Evolutionary conservation across 192 early-diverging fungal species (phyloP).

Genomic region (Spizellomyces sp.): DNA sequence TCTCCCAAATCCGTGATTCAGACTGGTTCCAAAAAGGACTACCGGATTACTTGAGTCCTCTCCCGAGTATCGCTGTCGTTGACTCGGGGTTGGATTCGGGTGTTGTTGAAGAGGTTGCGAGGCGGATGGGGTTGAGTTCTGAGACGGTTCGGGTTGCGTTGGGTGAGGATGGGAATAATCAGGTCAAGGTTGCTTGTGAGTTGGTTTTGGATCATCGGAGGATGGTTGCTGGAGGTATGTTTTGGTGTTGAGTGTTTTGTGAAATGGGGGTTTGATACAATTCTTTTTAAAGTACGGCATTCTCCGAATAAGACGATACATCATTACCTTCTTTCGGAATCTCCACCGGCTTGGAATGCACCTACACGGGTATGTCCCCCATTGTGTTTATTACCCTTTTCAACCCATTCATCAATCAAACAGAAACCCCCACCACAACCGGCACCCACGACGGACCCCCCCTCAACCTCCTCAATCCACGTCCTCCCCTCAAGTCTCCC

Average conservation of each 20-base stretch:
- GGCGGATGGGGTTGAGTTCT: conserved; percentile 75
- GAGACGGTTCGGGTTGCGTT: conserved; percentile 76
- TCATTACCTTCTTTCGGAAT: conserved; percentile 61
- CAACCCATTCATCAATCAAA: background rate
- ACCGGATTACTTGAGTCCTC: conserved; percentile 89
- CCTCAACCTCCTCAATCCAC: conserved; percentile 42
- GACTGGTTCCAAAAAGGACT: conserved; percentile 92
- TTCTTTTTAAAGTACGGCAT: conserved; percentile 38
- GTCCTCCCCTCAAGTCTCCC: conserved; percentile 61
- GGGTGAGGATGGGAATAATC: conserved; percentile 84
- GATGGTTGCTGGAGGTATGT: conserved; percentile 47
- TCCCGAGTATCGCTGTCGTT: conserved; percentile 54
- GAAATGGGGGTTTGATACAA: conserved; percentile 1
- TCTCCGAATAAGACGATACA: conserved; percentile 61
- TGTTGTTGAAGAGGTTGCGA: conserved; percentile 78
- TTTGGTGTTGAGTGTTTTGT: too few species aligned
- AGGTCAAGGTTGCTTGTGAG: conserved; percentile 96
- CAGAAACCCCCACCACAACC: background rate
- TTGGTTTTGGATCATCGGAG: conserved; percentile 84
- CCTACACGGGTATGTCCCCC: conserved; percentile 16
- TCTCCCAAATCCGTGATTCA: conserved; percentile 81
- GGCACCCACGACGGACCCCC: conserved; percentile 27
- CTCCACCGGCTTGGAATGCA: conserved; percentile 74
- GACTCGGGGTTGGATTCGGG: conserved; percentile 79
- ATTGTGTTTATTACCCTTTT: background rate